Evolutionary conservation across 2,329 filamentous ascomycete species (phyloP).

Genomic region (Talaromyces atroroseus): DNA sequence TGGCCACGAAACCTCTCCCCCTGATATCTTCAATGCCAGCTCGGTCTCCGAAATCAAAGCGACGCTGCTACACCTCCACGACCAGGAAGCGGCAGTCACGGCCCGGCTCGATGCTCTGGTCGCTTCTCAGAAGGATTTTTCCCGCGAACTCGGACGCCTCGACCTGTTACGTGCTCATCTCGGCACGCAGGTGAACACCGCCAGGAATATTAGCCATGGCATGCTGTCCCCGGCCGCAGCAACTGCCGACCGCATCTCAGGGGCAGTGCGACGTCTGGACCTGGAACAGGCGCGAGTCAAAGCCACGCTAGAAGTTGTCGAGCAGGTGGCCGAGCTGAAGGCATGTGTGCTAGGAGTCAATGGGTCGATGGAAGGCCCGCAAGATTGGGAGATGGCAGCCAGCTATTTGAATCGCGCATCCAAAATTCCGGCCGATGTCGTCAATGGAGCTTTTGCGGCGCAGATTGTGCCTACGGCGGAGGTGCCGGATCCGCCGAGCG

Average conservation of each 20-base stretch:
- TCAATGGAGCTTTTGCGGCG: conserved; percentile 79
- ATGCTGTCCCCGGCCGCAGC: conserved; percentile 84
- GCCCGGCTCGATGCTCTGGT: conserved; percentile 70
- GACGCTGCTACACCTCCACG: conserved; percentile 68
- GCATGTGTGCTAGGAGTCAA: conserved; percentile 91
- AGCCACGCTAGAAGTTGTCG: conserved; percentile 82
- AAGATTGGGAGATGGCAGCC: conserved; percentile 97
- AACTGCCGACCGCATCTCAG: conserved; percentile 79
- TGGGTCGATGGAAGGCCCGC: conserved; percentile 93
- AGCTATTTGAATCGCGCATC: conserved; percentile 79
- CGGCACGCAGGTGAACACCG: conserved; percentile 77
- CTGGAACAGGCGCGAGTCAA: conserved; percentile 88
- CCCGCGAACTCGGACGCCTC: conserved; percentile 77
- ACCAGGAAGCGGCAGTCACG: conserved; percentile 69
- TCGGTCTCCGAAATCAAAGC: conserved; percentile 74
- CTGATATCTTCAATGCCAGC: conserved; percentile 61
- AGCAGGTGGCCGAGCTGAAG: conserved; percentile 95
- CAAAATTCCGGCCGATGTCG: conserved; percentile 72
- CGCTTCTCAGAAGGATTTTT: conserved; percentile 77
- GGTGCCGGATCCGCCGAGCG: conserved; percentile 82
- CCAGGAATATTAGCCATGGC: conserved; percentile 76
- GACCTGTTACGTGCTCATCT: conserved; percentile 85
- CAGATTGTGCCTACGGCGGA: conserved; percentile 93
- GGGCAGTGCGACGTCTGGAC: conserved; percentile 80
- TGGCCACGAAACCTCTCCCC: conserved; percentile 23